phyloP scores from a whole-genome alignment of 2,329 filamentous ascomycete genomes.

The Aciculosporium take region DNA sequence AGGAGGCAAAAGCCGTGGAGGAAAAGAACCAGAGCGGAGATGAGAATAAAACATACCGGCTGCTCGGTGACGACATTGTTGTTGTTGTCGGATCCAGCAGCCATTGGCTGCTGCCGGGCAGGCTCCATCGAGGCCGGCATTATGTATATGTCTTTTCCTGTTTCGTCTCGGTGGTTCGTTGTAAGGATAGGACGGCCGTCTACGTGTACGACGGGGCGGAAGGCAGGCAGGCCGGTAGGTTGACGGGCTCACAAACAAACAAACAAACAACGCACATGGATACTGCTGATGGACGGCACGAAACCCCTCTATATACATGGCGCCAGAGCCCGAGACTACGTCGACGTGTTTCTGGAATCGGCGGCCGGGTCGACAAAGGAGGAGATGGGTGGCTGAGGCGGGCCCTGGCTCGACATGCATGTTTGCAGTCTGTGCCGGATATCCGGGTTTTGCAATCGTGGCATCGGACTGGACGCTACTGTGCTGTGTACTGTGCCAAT shows the following conservation, averaged over 20 bases:
- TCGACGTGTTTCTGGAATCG: no score
- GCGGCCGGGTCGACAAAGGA: no score
- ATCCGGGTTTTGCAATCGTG: neutral
- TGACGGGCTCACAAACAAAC: no score
- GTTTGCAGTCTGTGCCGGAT: neutral
- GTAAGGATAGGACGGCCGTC: no score
- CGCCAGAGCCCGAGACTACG: no score
- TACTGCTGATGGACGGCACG: neutral
- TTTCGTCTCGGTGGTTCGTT: neutral
- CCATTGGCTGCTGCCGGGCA: neutral
- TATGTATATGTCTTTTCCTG: neutral
- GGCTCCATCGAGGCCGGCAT: conserved; percentile 1
- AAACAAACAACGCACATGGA: no score
- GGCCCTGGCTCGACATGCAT: no score
- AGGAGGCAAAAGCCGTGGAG: neutral
- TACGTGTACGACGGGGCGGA: neutral
- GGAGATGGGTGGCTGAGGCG: no score
- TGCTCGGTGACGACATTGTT: neutral
- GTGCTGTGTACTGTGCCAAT: no score
- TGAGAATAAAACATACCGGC: neutral
- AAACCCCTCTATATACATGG: conserved; percentile 1
- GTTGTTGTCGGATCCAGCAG: neutral
- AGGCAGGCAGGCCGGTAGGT: neutral
- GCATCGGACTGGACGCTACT: no score
- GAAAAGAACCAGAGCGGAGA: neutral